Evolutionary conservation across 2,329 filamentous ascomycete genomes (phyloP).

Genomic region (Xylariaceae sp.): DNA sequence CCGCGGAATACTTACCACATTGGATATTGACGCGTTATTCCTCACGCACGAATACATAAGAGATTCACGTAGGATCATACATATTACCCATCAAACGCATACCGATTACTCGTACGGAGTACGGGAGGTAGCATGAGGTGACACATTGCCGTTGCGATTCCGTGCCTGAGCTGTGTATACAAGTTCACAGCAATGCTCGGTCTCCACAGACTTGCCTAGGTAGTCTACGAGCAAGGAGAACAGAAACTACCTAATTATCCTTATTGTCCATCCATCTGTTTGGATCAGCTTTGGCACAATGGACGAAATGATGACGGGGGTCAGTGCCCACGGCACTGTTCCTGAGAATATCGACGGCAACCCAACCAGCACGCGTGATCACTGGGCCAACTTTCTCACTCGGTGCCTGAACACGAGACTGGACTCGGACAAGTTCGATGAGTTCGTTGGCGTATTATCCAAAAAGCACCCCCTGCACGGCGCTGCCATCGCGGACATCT

Average conservation of each 20-base stretch:
- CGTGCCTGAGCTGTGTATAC: neutral
- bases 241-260: neutral
- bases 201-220: neutral
- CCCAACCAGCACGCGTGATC: conserved; percentile 28
- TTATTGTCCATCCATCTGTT: neutral
- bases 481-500: conserved; percentile 50
- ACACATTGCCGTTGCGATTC: too few species aligned
- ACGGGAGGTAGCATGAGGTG: too few species aligned
- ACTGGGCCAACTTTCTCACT: conserved; percentile 49
- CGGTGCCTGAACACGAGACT: conserved; percentile 48
- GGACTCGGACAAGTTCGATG: conserved; percentile 48
- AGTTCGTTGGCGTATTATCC: conserved; percentile 45
- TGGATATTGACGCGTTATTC: too few species aligned
- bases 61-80: too few species aligned
- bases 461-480: conserved; percentile 49
- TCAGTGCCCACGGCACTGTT: conserved; percentile 7
- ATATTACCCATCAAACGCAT: too few species aligned
- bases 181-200: neutral
- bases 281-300: neutral
- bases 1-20: too few species aligned
- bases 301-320: conserved; percentile 21
- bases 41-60: too few species aligned
- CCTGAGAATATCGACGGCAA: conserved; percentile 8
- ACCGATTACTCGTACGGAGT: too few species aligned
- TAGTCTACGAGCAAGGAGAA: neutral